Conservation (phyloP, 2,329 filamentous ascomycete genomes). For the Nemania sp. region DNA sequence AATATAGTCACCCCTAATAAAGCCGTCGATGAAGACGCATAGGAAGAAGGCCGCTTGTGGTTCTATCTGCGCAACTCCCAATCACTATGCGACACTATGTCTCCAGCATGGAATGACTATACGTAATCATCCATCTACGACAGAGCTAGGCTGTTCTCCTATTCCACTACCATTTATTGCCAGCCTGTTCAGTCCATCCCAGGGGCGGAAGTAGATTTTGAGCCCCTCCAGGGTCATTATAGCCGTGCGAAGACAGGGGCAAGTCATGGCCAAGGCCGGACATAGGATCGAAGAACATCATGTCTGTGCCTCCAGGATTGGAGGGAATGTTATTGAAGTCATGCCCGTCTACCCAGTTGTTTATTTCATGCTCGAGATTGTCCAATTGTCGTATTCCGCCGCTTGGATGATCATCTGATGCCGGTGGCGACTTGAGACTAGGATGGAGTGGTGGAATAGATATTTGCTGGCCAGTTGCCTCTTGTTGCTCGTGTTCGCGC, state of each 20-base stretch:
- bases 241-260: neutral
- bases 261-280: neutral
- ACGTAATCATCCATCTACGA: too few species aligned
- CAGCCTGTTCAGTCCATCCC: neutral
- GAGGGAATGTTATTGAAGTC: neutral
- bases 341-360: neutral
- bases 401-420: neutral
- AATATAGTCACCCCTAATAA: too few species aligned
- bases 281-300: slow-evolving; percentile 3
- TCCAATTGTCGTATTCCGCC: neutral
- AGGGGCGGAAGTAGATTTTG: slow-evolving; percentile 1
- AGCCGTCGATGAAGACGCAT: neutral
- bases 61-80: neutral
- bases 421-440: neutral
- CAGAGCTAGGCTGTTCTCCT: neutral
- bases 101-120: neutral
- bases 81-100: neutral
- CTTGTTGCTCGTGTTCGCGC: slow-evolving; percentile 1
- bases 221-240: neutral
- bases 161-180: neutral
- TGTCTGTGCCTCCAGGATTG: neutral
- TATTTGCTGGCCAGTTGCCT: neutral
- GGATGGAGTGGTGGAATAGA: neutral
- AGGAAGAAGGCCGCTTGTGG: neutral
- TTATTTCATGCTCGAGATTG: slow-evolving; percentile 4